These are phyloP conservation scores for Vicia faba DNA, from an alignment of 306 rosid species.

Conservation along the genomic window DNA sequence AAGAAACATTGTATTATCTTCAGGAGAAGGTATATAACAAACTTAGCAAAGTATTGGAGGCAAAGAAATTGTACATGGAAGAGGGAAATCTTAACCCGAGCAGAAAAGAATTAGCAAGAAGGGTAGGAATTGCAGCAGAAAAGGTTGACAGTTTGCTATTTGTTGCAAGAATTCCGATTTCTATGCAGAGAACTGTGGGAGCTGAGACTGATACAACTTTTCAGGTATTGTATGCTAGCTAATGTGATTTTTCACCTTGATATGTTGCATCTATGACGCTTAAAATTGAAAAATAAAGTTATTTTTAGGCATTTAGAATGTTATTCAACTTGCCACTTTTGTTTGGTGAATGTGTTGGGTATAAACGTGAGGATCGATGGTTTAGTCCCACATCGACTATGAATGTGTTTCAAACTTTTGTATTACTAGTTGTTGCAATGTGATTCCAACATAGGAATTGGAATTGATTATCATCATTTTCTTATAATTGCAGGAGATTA, in stretches of 20 bases:
- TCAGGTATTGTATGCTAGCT: slow-evolving; percentile 61
- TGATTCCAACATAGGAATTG: slow-evolving; percentile 9
- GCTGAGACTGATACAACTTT: slow-evolving; percentile 79
- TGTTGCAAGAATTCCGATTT: slow-evolving; percentile 72
- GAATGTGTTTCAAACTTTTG: not conserved
- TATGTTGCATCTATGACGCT: not conserved
- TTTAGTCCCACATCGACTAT: no score
- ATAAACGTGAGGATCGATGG: no score
- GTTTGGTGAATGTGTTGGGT: no score
- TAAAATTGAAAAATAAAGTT: slow-evolving; percentile 6
- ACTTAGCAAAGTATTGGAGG: slow-evolving; percentile 73
- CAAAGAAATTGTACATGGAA: slow-evolving; percentile 67
- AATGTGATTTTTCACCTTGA: slow-evolving; percentile 29
- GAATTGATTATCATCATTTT: slow-evolving; percentile 10
- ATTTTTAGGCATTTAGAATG: not conserved
- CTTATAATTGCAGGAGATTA: slow-evolving; percentile 67
- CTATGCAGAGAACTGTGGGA: slow-evolving; percentile 88
- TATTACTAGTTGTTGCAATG: not conserved
- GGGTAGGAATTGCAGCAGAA: slow-evolving; percentile 66
- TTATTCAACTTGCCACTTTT: no score
- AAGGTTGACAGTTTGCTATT: slow-evolving; percentile 61
- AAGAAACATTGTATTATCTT: slow-evolving; percentile 28
- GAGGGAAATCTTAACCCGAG: slow-evolving; percentile 75
- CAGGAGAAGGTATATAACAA: slow-evolving; percentile 76
- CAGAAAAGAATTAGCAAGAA: slow-evolving; percentile 75